Conservation (phyloP, 2,329 filamentous ascomycete genomes). For the Ceratocystis ficicola region DNA sequence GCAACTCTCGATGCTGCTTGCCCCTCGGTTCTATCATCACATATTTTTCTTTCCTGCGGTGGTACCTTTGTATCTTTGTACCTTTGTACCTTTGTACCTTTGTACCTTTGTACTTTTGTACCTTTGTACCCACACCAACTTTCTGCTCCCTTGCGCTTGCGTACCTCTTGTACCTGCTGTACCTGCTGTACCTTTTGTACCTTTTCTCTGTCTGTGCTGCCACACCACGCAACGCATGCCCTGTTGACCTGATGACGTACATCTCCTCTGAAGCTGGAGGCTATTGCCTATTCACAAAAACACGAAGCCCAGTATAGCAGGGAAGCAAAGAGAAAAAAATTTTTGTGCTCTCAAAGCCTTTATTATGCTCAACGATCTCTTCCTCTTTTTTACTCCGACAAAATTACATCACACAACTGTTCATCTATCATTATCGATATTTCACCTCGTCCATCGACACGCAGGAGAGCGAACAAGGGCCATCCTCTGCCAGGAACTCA, state of each 20-base stretch:
- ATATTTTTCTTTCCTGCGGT: background rate
- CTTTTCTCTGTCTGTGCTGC: constrained; percentile 10
- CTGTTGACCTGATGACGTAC: constrained; percentile 2
- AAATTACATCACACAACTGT: background rate
- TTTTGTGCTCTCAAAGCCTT: background rate
- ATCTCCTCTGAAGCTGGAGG: background rate
- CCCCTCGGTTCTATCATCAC: background rate
- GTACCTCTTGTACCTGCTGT: constrained; percentile 3
- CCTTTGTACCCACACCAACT: background rate
- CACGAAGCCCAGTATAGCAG: background rate
- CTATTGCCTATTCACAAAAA: background rate
- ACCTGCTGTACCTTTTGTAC: constrained; percentile 2
- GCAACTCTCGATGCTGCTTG: background rate
- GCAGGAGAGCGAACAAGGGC: background rate
- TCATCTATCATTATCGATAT: background rate
- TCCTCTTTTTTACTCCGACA: background rate
- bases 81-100: background rate
- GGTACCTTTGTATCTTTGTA: background rate
- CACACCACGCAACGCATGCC: background rate
- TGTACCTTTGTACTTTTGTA: background rate
- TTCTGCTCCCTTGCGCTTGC: constrained; percentile 1
- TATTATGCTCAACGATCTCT: background rate
- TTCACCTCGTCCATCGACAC: background rate
- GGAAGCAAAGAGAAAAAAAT: background rate
- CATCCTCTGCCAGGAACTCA: background rate